These are phyloP conservation scores for Lactarius indigo DNA, from an alignment of 768 basidiomycete genomes.

Conservation along the genomic window DNA sequence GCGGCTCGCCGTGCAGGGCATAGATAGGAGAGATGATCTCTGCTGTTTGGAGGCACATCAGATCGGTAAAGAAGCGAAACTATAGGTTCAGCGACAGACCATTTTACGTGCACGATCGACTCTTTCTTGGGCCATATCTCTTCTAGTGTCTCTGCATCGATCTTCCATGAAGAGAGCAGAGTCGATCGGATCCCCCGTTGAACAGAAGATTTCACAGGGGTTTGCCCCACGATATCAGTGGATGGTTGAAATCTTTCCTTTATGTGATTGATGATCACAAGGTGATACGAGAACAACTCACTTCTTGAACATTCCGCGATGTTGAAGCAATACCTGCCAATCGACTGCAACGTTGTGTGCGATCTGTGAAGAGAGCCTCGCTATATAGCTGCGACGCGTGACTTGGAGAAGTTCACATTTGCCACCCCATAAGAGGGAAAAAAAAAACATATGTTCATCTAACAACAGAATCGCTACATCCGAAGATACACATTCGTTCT, in stretches of 20 bases:
- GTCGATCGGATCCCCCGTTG: conserved; percentile 83
- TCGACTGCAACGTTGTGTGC: not conserved
- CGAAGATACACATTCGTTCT: conserved; percentile 29
- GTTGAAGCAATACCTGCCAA: not conserved
- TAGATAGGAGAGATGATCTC: conserved; percentile 96
- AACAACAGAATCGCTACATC: conserved; percentile 18
- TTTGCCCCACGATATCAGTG: conserved; percentile 84
- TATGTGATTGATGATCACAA: not conserved
- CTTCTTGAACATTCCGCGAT: conserved; percentile 70
- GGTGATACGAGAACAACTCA: conserved; percentile 31
- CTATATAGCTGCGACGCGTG: conserved; percentile 6
- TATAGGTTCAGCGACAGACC: conserved; percentile 50
- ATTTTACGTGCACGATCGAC: conserved; percentile 87
- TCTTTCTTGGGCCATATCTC: conserved; percentile 99
- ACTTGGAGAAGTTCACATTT: not conserved
- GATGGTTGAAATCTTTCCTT: conserved; percentile 59
- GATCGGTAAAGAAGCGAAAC: conserved; percentile 13
- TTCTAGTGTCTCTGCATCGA: conserved; percentile 78
- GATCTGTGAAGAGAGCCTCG: not conserved
- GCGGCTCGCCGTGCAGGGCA: conserved; percentile 78
- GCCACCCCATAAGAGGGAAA: not conserved
- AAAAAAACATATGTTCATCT: conserved; percentile 5
- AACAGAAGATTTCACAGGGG: conserved; percentile 88
- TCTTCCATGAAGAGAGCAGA: conserved; percentile 80
- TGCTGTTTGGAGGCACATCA: conserved; percentile 48